These are phyloP conservation scores for Schwanniomyces pseudopolymorphus DNA, from an alignment of 805 yeast species.

Conservation along the genomic window DNA sequence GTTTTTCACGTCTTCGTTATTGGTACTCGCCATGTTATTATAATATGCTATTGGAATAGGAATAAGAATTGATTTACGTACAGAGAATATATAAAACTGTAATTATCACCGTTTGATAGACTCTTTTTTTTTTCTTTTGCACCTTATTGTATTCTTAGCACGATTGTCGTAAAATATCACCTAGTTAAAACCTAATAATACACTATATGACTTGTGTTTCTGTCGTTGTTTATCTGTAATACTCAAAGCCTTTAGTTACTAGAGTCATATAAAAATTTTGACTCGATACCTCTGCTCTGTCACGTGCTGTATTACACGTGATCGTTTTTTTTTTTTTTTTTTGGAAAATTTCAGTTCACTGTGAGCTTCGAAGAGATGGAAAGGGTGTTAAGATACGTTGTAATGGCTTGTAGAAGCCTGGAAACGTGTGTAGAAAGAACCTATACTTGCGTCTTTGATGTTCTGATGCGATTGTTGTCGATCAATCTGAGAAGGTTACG, in stretches of 20 bases:
- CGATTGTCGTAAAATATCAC: background rate
- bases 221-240: too few species aligned
- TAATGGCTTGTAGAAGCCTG: too few species aligned
- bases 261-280: slow-evolving; percentile 3
- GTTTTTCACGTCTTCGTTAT: slow-evolving; percentile 3
- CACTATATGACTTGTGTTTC: background rate
- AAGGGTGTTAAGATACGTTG: too few species aligned
- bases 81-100: slow-evolving; percentile 4
- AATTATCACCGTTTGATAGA: background rate
- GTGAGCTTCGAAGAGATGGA: too few species aligned
- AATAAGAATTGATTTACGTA: background rate
- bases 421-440: background rate
- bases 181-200: background rate
- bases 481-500: slow-evolving; percentile 83
- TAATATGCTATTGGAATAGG: background rate
- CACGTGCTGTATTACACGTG: slow-evolving; percentile 1
- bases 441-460: background rate
- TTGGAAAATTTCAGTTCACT: too few species aligned
- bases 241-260: too few species aligned
- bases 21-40: slow-evolving; percentile 1
- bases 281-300: slow-evolving; percentile 1
- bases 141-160: background rate
- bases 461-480: slow-evolving; percentile 52
- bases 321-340: too few species aligned
- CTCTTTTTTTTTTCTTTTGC: background rate